These are phyloP conservation scores for Sicyos edulis DNA, from an alignment of 306 rosid species.

Conservation along the genomic window DNA sequence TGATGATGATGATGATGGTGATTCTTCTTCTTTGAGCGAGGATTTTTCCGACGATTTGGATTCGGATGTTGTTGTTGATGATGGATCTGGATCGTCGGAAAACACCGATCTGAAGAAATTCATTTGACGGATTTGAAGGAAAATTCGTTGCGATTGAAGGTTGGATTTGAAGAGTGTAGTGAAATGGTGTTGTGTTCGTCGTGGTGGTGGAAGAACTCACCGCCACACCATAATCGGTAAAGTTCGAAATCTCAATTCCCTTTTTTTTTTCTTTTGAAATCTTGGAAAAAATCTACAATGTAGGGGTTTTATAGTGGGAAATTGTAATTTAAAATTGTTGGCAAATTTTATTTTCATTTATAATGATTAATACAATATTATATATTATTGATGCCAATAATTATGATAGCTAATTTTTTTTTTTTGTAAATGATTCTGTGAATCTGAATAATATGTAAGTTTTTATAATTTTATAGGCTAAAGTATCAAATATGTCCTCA, in stretches of 20 bases:
- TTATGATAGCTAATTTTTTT: too few relatives aligned
- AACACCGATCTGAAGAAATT: conserved; percentile 82
- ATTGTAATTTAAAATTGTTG: too few relatives aligned
- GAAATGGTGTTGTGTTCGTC: background rate
- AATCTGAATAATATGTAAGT: too few relatives aligned
- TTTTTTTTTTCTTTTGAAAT: background rate
- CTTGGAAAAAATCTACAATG: background rate
- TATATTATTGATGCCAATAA: too few relatives aligned
- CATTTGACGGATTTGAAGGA: conserved; percentile 31
- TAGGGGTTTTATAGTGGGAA: background rate
- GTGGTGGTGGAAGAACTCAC: conserved; percentile 7
- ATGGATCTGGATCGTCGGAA: conserved; percentile 50
- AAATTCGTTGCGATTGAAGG: background rate
- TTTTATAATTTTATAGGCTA: too few relatives aligned
- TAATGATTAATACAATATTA: too few relatives aligned
- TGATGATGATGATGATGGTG: conserved; percentile 13
- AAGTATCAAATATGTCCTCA: too few relatives aligned
- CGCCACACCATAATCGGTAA: background rate
- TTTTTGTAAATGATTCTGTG: too few relatives aligned
- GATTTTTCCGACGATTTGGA: conserved; percentile 21
- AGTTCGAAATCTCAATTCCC: background rate
- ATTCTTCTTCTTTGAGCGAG: conserved; percentile 15
- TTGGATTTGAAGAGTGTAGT: background rate
- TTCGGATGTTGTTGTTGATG: conserved; percentile 13
- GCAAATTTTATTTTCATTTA: too few relatives aligned